A percentile compares a stretch with the other conserved stretches of the same genome.
Evolutionary conservation across 2,329 filamentous ascomycete genomes (phyloP).

Genomic region (Diaporthe sp.): DNA sequence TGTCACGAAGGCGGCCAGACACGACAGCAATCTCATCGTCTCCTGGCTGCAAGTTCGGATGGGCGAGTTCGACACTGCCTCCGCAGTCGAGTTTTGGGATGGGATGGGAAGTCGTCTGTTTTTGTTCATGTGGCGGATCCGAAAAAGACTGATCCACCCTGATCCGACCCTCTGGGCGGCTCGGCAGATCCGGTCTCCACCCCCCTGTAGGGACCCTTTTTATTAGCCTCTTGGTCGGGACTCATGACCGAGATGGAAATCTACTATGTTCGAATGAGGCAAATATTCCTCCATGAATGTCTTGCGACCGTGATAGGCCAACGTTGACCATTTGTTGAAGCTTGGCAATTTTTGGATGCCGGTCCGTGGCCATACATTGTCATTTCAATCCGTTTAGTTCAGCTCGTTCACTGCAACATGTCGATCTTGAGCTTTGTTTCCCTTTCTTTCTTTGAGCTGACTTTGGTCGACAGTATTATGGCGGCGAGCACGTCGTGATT

Average conservation of each 20-base stretch:
- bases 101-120: background rate
- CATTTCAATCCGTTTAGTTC: background rate
- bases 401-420: background rate
- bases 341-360: background rate
- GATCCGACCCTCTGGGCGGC: background rate
- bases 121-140: background rate
- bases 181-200: constrained; percentile 17
- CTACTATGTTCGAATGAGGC: constrained; percentile 3
- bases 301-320: background rate
- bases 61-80: background rate
- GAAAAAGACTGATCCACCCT: constrained; percentile 1
- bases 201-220: background rate
- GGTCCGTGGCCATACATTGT: too few relatives aligned
- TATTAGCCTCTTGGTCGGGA: constrained; percentile 21
- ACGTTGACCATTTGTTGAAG: background rate
- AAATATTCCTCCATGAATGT: background rate
- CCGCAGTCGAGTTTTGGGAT: background rate
- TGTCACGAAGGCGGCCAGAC: background rate
- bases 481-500: background rate
- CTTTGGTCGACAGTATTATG: constrained; percentile 4
- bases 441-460: background rate
- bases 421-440: background rate
- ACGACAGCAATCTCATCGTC: background rate
- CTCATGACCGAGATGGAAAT: constrained; percentile 23
- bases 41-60: constrained; percentile 11